Evolutionary conservation across 129 eudicot genomes (phyloP).

Genomic region (Flaveria sonorensis): DNA sequence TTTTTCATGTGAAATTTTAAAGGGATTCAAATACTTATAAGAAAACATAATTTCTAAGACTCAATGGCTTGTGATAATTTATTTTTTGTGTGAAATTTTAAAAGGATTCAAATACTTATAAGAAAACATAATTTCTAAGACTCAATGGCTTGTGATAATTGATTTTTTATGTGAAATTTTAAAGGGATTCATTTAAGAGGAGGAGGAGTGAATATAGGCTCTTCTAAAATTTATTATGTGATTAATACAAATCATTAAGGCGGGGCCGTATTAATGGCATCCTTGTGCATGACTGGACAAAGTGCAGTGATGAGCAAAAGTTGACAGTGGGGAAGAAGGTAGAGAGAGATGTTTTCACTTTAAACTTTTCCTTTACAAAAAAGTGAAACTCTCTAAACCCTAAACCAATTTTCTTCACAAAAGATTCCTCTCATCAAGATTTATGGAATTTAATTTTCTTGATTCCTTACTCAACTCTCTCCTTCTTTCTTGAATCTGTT

Average conservation of each 20-base stretch:
- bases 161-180: too few species aligned
- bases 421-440: constrained; percentile 26
- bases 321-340: constrained; percentile 5
- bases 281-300: constrained; percentile 43
- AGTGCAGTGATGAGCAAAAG: constrained; percentile 37
- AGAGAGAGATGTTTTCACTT: constrained; percentile 43
- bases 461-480: background rate
- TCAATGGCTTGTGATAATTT: too few species aligned
- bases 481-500: constrained; percentile 25
- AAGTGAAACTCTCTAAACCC: constrained; percentile 23
- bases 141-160: too few species aligned
- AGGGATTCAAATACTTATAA: too few species aligned
- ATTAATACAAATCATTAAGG: constrained; percentile 33
- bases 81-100: too few species aligned
- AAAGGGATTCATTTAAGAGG: too few species aligned
- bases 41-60: too few species aligned
- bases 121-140: too few species aligned
- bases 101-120: too few species aligned
- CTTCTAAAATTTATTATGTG: constrained; percentile 8
- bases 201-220: too few species aligned
- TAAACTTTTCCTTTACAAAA: constrained; percentile 41
- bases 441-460: background rate
- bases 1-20: too few species aligned
- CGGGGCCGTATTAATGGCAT: constrained; percentile 28
- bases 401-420: constrained; percentile 21